Evolutionary conservation across 176 grass and related monocot species (phyloP).

Genomic region (Luzula sylvatica): DNA sequence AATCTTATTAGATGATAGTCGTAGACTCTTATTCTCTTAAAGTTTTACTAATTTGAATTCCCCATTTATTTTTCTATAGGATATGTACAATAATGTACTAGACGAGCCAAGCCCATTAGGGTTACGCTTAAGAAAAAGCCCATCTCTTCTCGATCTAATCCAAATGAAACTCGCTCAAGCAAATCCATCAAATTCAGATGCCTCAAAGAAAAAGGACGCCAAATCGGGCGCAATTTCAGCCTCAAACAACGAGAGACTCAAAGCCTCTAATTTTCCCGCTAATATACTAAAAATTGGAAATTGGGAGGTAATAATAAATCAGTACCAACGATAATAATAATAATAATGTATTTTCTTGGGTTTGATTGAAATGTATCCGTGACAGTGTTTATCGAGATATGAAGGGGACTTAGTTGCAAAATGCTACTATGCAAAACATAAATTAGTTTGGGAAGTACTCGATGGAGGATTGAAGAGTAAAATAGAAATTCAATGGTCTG

Average conservation of each 20-base stretch:
- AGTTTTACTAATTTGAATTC: no score
- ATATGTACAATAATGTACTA: conserved; percentile 37
- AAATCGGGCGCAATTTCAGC: conserved; percentile 9
- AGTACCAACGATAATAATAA: background rate
- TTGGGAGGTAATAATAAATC: conserved; percentile 54
- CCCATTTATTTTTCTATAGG: conserved; percentile 34
- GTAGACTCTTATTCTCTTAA: no score
- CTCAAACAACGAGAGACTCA: conserved; percentile 29
- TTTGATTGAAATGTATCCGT: conserved; percentile 13
- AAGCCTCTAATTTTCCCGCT: conserved; percentile 78
- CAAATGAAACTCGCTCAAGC: conserved; percentile 34
- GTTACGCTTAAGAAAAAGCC: conserved; percentile 52
- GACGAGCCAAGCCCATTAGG: conserved; percentile 57
- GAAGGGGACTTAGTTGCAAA: conserved; percentile 82
- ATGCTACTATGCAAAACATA: conserved; percentile 80
- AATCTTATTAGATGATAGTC: no score
- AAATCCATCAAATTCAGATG: conserved; percentile 23
- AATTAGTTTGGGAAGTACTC: conserved; percentile 76
- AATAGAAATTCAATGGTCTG: conserved; percentile 80
- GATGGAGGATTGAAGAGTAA: conserved; percentile 62
- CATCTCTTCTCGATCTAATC: conserved; percentile 54
- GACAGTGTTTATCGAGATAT: conserved; percentile 44
- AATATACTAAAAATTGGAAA: conserved; percentile 59
- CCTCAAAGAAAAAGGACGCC: conserved; percentile 27
- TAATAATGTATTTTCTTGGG: conserved; percentile 7